phyloP scores from a whole-genome alignment of 352 stramenopile species.

The Phytophthora pini region DNA sequence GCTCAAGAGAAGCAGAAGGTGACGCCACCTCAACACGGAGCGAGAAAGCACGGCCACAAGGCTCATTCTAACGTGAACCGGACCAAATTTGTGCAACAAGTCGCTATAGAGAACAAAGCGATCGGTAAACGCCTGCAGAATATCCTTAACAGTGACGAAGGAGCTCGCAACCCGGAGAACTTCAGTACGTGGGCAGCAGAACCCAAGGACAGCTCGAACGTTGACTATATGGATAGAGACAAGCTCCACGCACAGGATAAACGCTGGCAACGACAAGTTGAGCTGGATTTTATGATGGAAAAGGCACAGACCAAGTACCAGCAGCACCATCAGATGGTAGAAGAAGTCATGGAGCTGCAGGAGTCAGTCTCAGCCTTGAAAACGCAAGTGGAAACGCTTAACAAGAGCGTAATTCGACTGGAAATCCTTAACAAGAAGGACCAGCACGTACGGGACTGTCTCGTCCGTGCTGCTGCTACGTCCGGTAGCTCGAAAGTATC shows the following conservation, averaged over 20 bases:
- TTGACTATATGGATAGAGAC: constrained; percentile 54
- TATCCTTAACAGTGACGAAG: constrained; percentile 35
- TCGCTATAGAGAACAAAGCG: constrained; percentile 58
- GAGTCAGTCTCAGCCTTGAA: constrained; percentile 47
- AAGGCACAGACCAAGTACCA: constrained; percentile 71
- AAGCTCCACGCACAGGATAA: constrained; percentile 54
- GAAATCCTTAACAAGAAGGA: constrained; percentile 70
- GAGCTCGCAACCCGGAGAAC: constrained; percentile 26
- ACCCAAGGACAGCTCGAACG: constrained; percentile 29
- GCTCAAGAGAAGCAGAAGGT: constrained; percentile 48
- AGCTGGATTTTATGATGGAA: constrained; percentile 68
- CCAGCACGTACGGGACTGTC: constrained; percentile 59
- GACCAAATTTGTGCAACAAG: constrained; percentile 56
- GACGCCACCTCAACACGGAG: constrained; percentile 45
- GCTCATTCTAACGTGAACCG: constrained; percentile 71
- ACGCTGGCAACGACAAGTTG: constrained; percentile 42
- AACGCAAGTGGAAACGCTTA: constrained; percentile 44
- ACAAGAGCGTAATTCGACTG: constrained; percentile 44
- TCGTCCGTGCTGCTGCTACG: constrained; percentile 34
- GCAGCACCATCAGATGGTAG: constrained; percentile 56
- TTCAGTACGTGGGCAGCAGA: constrained; percentile 31
- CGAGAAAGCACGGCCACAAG: constrained; percentile 57
- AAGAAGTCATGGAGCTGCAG: constrained; percentile 63
- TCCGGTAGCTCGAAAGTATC: constrained; percentile 18
- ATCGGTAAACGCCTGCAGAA: constrained; percentile 59